phyloP scores from a whole-genome alignment of 2,329 filamentous ascomycete species.

The Cytospora schulzeri region DNA sequence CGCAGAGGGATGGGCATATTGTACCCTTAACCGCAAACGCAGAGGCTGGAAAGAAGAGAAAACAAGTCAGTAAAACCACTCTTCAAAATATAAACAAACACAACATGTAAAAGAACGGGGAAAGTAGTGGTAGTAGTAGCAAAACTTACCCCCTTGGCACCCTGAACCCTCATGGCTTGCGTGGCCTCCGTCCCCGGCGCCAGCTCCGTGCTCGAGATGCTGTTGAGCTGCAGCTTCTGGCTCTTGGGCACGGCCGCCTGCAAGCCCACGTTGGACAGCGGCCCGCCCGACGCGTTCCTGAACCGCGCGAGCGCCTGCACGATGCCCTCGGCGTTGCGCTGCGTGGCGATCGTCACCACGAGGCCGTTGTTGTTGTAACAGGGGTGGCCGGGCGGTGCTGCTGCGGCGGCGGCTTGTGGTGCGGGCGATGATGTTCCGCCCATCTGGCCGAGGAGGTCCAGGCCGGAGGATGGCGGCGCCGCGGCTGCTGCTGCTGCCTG shows the following conservation, averaged over 20 bases:
- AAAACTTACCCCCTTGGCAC: constrained; percentile 89
- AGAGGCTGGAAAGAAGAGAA: constrained; percentile 66
- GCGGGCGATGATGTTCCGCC: constrained; percentile 51
- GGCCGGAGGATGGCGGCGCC: constrained; percentile 47
- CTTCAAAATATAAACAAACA: neutral
- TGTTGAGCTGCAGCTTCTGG: constrained; percentile 89
- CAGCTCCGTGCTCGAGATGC: constrained; percentile 80
- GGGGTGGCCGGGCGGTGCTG: constrained; percentile 58
- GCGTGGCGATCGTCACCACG: constrained; percentile 77
- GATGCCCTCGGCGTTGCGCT: constrained; percentile 76
- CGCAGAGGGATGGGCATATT: constrained; percentile 70
- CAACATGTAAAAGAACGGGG: too few relatives aligned
- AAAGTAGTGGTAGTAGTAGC: too few relatives aligned
- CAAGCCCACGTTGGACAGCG: constrained; percentile 74
- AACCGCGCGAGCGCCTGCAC: constrained; percentile 86
- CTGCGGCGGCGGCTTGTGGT: constrained; percentile 43
- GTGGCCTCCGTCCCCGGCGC: constrained; percentile 79
- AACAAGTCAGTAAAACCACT: constrained; percentile 14
- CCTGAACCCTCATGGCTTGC: constrained; percentile 85
- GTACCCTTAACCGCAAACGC: constrained; percentile 82
- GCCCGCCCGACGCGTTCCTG: constrained; percentile 68
- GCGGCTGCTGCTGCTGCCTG: constrained; percentile 48
- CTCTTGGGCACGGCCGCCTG: constrained; percentile 97
- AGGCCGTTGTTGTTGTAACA: constrained; percentile 90
- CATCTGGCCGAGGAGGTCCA: constrained; percentile 49